These are phyloP conservation scores for Jimgerdemannia flammicorona DNA, from an alignment of 192 early-diverging fungal genomes.

Conservation along the genomic window DNA sequence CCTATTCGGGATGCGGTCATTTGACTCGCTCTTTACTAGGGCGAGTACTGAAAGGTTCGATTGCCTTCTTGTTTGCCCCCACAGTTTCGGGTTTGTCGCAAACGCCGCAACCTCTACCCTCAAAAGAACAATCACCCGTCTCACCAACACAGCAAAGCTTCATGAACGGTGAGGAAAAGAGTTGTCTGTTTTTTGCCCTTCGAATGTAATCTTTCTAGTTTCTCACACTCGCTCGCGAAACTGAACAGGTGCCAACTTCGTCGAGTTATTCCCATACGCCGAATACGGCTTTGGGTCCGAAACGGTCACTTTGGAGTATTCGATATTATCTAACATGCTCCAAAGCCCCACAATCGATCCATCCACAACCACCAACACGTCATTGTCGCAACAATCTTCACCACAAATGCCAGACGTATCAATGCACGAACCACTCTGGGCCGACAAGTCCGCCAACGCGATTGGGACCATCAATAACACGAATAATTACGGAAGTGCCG, in stretches of 20 bases:
- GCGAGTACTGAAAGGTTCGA: no score
- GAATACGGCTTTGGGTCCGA: conserved; percentile 82
- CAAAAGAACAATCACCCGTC: no score
- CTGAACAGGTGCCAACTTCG: conserved; percentile 13
- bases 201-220: not conserved
- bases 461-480: not conserved
- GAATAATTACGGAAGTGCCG: not conserved
- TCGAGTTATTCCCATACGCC: conserved; percentile 29
- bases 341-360: conserved; percentile 49
- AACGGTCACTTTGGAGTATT: conserved; percentile 84
- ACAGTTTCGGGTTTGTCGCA: no score
- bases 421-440: not conserved
- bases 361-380: conserved; percentile 10
- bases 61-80: no score
- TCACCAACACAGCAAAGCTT: no score
- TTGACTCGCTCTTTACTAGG: no score
- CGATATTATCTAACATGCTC: conserved; percentile 89
- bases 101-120: no score
- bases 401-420: not conserved
- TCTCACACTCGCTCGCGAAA: not conserved
- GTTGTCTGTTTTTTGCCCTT: not conserved
- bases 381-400: not conserved
- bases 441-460: not conserved
- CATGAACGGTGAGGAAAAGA: no score
- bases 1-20: no score